A percentile compares a stretch with the other conserved stretches of the same genome.
These are phyloP conservation scores for Ambrosia artemisiifolia DNA, from an alignment of 129 eudicot genomes.

Conservation along the genomic window DNA sequence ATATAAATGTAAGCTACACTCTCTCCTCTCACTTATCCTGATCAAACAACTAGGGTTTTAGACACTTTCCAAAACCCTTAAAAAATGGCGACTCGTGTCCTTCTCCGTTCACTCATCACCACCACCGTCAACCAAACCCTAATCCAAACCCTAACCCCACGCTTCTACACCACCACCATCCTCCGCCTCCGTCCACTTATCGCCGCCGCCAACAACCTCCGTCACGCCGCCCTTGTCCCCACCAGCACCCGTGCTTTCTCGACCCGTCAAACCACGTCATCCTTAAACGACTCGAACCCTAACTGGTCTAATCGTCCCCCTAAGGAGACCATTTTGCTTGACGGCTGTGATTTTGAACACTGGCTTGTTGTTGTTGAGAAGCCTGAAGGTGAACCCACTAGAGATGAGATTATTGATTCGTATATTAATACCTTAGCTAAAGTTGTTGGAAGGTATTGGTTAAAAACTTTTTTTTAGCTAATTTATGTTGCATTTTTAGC, in stretches of 20 bases:
- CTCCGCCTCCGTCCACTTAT: constrained; percentile 62
- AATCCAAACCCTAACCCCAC: constrained; percentile 35
- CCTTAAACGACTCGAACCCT: constrained; percentile 75
- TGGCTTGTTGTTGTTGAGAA: constrained; percentile 84
- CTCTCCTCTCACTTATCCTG: constrained; percentile 2
- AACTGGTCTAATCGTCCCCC: constrained; percentile 93
- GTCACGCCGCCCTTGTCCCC: constrained; percentile 33
- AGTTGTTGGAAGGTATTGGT: constrained; percentile 63
- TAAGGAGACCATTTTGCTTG: constrained; percentile 85
- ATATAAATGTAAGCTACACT: not conserved
- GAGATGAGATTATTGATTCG: constrained; percentile 77
- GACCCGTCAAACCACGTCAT: constrained; percentile 60
- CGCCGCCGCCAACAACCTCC: constrained; percentile 35
- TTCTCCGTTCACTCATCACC: constrained; percentile 51
- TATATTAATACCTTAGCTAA: constrained; percentile 71
- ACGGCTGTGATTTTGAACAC: constrained; percentile 95
- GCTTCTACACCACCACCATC: constrained; percentile 36
- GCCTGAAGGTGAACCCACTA: constrained; percentile 70
- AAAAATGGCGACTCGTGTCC: constrained; percentile 58
- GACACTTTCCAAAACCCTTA: constrained; percentile 10
- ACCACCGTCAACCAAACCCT: constrained; percentile 33
- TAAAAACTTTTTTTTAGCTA: not conserved
- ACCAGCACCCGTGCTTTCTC: constrained; percentile 48
- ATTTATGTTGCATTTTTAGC: not conserved
- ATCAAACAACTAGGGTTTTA: constrained; percentile 42